Conservation (phyloP, 2,329 filamentous ascomycete species). For the Paracorniculantispora psalliotae region DNA sequence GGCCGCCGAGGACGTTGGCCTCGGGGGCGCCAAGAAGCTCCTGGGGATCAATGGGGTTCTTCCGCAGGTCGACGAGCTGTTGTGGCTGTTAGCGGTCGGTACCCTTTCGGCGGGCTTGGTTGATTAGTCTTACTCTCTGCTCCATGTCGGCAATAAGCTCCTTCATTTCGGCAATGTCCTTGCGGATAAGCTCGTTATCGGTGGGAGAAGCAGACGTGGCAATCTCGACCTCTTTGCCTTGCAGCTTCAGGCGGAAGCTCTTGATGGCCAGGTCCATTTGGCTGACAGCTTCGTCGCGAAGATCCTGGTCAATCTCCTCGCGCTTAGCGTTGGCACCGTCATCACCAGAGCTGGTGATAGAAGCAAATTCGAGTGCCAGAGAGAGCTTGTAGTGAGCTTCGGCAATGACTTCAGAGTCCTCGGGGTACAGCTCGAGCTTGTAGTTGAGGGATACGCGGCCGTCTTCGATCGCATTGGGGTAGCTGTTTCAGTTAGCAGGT, state of each 20-base stretch:
- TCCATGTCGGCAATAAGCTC: conserved; percentile 77
- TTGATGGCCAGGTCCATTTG: conserved; percentile 71
- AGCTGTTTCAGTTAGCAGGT: conserved; percentile 41
- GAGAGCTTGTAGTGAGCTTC: conserved; percentile 97
- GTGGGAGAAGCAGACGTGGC: conserved; percentile 58
- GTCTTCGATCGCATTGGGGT: conserved; percentile 81
- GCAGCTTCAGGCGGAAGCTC: conserved; percentile 65
- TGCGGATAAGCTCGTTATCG: conserved; percentile 59
- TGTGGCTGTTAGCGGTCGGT: not conserved
- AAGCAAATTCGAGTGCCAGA: conserved; percentile 88
- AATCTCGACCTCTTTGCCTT: conserved; percentile 64
- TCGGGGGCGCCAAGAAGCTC: conserved; percentile 33
- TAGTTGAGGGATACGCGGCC: conserved; percentile 71
- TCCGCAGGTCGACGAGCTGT: conserved; percentile 63
- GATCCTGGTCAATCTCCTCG: conserved; percentile 57
- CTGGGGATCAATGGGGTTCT: conserved; percentile 46
- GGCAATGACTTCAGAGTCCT: conserved; percentile 79
- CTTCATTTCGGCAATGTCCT: conserved; percentile 66
- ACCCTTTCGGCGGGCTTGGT: not conserved
- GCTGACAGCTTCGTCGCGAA: conserved; percentile 65
- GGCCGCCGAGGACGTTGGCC: conserved; percentile 46
- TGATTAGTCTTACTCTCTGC: conserved; percentile 52
- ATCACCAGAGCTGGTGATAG: conserved; percentile 59
- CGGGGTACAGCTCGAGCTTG: conserved; percentile 72
- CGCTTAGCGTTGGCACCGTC: conserved; percentile 42